Conservation (phyloP, 345 rosid genomes). For the Citrus sp. region DNA sequence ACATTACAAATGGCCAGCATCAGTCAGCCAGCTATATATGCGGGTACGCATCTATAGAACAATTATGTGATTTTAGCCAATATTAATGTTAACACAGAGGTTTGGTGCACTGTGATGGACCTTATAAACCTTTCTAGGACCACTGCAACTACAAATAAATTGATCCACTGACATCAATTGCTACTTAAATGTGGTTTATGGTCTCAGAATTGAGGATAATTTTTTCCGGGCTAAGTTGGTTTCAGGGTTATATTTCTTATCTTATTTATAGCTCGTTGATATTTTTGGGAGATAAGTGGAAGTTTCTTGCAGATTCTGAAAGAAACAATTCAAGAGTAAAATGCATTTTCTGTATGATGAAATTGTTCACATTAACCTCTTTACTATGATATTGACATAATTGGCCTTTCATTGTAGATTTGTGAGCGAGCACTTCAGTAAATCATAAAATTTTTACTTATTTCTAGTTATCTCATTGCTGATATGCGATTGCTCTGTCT, state of each 20-base stretch:
- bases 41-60: not conserved
- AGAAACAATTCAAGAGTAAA: not conserved
- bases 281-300: not conserved
- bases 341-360: not conserved
- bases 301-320: not conserved
- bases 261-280: not conserved
- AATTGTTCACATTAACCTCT: not conserved
- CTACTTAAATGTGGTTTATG: not conserved
- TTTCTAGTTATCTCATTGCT: not conserved
- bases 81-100: not conserved
- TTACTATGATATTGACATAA: not conserved
- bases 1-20: not conserved
- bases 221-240: not conserved
- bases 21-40: not conserved
- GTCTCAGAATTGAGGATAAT: not conserved
- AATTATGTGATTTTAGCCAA: conserved; percentile 15
- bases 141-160: conserved; percentile 2
- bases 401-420: not conserved
- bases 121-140: conserved; percentile 11
- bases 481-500: too few species aligned
- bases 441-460: not conserved
- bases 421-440: not conserved
- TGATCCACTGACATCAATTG: not conserved
- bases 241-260: not conserved
- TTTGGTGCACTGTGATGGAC: conserved; percentile 14